Evolutionary conservation across 345 rosid species (phyloP).

Genomic region (Eucalyptus regnans): DNA sequence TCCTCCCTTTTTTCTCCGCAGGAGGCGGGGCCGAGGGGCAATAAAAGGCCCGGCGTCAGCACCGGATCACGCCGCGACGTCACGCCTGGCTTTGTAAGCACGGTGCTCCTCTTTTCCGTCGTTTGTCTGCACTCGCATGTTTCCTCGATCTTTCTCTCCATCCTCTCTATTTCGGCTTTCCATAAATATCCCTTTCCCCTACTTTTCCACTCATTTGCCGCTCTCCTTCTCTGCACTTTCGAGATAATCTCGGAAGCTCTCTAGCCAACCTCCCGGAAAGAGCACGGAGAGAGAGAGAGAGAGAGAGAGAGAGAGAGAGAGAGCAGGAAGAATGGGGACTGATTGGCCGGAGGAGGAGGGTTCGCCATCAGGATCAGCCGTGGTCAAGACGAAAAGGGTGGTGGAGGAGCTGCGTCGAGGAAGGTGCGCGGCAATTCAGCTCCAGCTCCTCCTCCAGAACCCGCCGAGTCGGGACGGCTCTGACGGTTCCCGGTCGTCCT

Average conservation of each 20-base stretch:
- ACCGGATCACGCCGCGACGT: background rate
- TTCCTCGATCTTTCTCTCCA: background rate
- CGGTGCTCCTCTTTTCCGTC: background rate
- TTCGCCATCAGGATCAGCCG: background rate
- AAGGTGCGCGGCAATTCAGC: constrained; percentile 20
- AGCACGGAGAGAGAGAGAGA: background rate
- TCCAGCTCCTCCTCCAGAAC: constrained; percentile 21
- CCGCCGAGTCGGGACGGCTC: background rate
- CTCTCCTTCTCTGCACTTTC: background rate
- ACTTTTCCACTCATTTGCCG: background rate
- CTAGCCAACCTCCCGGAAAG: background rate
- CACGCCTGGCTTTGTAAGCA: background rate
- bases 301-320: background rate
- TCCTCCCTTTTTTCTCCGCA: background rate
- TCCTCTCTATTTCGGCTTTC: too few relatives aligned
- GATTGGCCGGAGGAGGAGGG: background rate
- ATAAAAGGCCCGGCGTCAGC: background rate
- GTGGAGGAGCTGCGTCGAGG: constrained; percentile 35
- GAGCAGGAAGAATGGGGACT: background rate
- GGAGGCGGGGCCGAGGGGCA: background rate
- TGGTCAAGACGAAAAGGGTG: background rate
- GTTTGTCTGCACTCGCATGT: background rate
- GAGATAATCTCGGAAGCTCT: background rate
- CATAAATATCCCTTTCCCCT: background rate
- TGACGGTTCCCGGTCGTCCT: background rate